Percentiles rank a stretch among this genome's conserved stretches.
phyloP scores from a whole-genome alignment of 768 basidiomycete genomes.

The Roridomyces roridus region DNA sequence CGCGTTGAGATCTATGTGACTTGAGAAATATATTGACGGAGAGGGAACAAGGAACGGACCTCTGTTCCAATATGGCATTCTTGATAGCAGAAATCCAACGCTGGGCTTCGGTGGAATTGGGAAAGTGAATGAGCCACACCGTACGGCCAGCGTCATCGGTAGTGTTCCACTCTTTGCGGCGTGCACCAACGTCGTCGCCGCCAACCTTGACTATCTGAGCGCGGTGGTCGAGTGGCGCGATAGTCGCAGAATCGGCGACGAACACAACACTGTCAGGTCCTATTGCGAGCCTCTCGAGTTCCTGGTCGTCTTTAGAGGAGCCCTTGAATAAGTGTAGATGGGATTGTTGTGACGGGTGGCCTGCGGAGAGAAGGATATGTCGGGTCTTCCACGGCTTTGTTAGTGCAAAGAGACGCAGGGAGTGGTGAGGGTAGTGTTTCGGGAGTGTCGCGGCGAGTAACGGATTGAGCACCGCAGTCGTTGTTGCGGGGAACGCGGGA shows the following conservation, averaged over 20 bases:
- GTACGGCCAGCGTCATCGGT: conserved; percentile 56
- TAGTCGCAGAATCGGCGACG: conserved; percentile 57
- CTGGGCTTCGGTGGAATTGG: conserved; percentile 65
- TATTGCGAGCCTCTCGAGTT: conserved; percentile 78
- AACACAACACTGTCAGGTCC: conserved; percentile 80
- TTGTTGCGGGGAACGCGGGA: conserved; percentile 62
- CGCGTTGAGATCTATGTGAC: conserved; percentile 63
- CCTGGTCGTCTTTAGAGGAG: conserved; percentile 58
- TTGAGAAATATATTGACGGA: conserved; percentile 2
- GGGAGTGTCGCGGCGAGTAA: conserved; percentile 62
- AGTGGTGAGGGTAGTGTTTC: conserved; percentile 72
- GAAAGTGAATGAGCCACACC: conserved; percentile 77
- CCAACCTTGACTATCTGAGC: conserved; percentile 72
- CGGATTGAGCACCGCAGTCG: conserved; percentile 53
- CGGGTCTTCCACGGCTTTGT: conserved; percentile 43
- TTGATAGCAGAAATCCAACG: conserved; percentile 82
- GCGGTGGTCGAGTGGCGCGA: conserved; percentile 38
- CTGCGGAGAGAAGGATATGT: conserved; percentile 33
- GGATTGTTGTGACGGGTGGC: conserved; percentile 48
- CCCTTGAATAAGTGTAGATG: conserved; percentile 79
- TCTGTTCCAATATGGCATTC: conserved; percentile 70
- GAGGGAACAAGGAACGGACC: conserved; percentile 45
- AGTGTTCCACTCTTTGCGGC: conserved; percentile 47
- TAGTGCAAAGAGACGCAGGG: conserved; percentile 74
- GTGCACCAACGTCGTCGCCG: conserved; percentile 62